These are phyloP conservation scores for Volvox africanus DNA, from an alignment of 139 green algal genomes.

Conservation along the genomic window DNA sequence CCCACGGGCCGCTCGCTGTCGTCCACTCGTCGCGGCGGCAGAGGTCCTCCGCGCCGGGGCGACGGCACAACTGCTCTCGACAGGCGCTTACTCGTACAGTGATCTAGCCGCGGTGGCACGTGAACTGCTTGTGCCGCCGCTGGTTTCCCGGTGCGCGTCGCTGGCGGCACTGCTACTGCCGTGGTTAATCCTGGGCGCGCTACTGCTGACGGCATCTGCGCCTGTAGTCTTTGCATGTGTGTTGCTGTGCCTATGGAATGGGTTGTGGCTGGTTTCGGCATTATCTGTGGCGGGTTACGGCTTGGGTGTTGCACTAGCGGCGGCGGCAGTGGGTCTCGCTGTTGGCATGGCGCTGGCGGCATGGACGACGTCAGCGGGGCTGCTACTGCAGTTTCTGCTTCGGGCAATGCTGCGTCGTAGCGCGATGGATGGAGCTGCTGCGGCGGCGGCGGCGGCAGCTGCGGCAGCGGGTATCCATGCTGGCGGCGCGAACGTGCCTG, in stretches of 20 bases:
- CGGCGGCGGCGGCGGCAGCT: background rate
- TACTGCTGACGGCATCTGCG: constrained; percentile 9
- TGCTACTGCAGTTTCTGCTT: constrained; percentile 28
- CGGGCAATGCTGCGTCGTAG: background rate
- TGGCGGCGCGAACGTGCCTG: too few species aligned
- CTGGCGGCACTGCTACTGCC: background rate
- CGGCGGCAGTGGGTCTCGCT: constrained; percentile 11
- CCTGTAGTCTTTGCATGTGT: constrained; percentile 21
- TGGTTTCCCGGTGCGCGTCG: background rate
- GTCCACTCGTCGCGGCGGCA: background rate
- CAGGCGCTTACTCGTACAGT: background rate
- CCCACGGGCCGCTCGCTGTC: constrained; percentile 15
- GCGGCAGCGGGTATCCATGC: background rate
- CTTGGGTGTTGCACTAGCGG: constrained; percentile 12
- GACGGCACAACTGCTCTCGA: background rate
- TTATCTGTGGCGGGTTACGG: constrained; percentile 18
- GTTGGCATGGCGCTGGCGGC: constrained; percentile 19
- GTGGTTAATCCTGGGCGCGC: constrained; percentile 15
- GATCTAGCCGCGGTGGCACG: background rate
- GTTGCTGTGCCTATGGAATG: constrained; percentile 36
- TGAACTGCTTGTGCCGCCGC: constrained; percentile 22
- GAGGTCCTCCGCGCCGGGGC: constrained; percentile 8
- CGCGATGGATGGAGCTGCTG: constrained; percentile 19
- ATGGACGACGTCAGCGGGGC: background rate
- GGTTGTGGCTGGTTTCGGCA: constrained; percentile 34